These are phyloP conservation scores for Hypseocharis bilobata DNA, from an alignment of 441 rosid species.

Conservation along the genomic window DNA sequence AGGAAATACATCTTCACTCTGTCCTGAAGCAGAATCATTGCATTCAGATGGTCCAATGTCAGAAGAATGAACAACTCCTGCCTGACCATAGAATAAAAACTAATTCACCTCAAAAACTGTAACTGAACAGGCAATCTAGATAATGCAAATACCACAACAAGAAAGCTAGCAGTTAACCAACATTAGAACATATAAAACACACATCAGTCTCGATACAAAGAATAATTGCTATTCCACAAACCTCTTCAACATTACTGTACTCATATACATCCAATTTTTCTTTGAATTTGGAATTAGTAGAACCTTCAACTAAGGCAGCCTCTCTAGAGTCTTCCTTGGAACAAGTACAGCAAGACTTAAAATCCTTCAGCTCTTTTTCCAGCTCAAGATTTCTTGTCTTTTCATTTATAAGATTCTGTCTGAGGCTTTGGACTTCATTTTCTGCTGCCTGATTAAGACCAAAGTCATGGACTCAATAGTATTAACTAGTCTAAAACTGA, in stretches of 20 bases:
- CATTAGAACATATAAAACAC: neutral
- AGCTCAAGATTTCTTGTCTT: slow-evolving; percentile 36
- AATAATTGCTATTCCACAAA: slow-evolving; percentile 9
- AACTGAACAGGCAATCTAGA: neutral
- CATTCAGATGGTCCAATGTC: slow-evolving; percentile 11
- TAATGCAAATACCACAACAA: slow-evolving; percentile 6
- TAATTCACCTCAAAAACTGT: slow-evolving; percentile 7
- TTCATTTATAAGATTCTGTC: slow-evolving; percentile 42
- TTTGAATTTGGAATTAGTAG: slow-evolving; percentile 23
- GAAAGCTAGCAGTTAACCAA: neutral
- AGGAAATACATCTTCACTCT: slow-evolving; percentile 22
- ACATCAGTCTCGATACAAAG: neutral
- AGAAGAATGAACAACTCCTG: slow-evolving; percentile 15
- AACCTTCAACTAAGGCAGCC: slow-evolving; percentile 19
- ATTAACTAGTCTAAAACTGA: slow-evolving; percentile 7
- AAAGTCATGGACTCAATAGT: neutral
- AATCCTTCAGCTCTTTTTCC: slow-evolving; percentile 42
- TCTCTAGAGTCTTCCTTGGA: slow-evolving; percentile 25
- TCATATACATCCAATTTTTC: slow-evolving; percentile 20
- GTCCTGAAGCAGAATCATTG: slow-evolving; percentile 22
- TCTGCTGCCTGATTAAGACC: slow-evolving; percentile 53
- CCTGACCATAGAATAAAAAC: slow-evolving; percentile 25
- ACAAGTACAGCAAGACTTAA: slow-evolving; percentile 41
- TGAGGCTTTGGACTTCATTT: slow-evolving; percentile 43
- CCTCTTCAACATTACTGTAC: slow-evolving; percentile 28